Evolutionary conservation across 805 yeast species (phyloP).

Genomic region (Teunomyces pallodes): DNA sequence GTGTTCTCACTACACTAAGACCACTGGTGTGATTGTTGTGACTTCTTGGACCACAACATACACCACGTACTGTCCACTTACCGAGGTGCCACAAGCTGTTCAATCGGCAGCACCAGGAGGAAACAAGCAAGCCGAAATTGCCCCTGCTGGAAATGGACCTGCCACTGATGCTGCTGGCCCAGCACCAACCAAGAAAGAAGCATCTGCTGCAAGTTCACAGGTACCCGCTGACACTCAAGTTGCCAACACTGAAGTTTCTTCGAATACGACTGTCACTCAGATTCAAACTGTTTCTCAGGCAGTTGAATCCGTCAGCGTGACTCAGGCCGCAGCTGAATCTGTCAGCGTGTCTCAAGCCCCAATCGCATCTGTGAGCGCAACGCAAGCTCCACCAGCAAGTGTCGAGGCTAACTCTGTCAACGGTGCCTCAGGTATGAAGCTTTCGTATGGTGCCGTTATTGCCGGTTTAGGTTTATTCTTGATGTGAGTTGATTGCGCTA

Average conservation of each 20-base stretch:
- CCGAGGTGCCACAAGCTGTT: constrained; percentile 4
- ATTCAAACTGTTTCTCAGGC: neutral
- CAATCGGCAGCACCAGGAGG: constrained; percentile 1
- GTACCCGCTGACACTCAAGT: constrained; percentile 4
- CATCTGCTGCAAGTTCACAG: neutral
- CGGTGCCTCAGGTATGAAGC: constrained; percentile 8
- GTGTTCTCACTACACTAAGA: constrained; percentile 15
- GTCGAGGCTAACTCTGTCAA: constrained; percentile 1
- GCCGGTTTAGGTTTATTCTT: constrained; percentile 8
- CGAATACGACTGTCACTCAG: neutral
- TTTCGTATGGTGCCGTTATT: constrained; percentile 8
- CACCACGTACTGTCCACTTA: constrained; percentile 23
- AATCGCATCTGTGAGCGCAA: neutral
- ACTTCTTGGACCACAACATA: constrained; percentile 11
- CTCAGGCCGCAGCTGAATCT: neutral
- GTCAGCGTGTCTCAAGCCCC: constrained; percentile 2
- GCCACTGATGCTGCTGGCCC: constrained; percentile 3
- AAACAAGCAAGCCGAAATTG: neutral
- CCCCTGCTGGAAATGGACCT: constrained; percentile 1
- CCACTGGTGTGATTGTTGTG: constrained; percentile 6
- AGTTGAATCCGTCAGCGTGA: neutral
- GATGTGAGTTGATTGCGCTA: constrained; percentile 1
- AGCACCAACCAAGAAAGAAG: constrained; percentile 2
- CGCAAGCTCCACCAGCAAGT: constrained; percentile 2
- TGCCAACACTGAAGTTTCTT: constrained; percentile 5